Conservation (phyloP, 768 basidiomycete species). For the Candolleomyces eurysporus region DNA sequence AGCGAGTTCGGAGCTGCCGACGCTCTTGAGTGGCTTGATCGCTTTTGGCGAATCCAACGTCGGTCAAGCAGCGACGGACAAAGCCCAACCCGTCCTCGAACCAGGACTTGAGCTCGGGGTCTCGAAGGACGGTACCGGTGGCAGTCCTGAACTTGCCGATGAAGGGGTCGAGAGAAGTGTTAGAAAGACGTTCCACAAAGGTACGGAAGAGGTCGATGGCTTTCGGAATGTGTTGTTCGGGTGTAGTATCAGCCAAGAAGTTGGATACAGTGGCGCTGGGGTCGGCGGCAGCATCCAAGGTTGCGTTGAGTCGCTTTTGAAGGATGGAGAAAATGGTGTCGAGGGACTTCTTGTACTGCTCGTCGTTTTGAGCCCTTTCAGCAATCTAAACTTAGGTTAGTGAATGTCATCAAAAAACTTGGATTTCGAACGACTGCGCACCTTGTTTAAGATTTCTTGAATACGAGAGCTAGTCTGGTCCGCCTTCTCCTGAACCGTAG, state of each 20-base stretch:
- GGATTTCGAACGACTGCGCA: constrained; percentile 18
- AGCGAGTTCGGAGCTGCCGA: constrained; percentile 46
- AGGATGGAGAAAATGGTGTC: constrained; percentile 55
- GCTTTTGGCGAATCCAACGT: constrained; percentile 51
- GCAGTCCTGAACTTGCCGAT: constrained; percentile 39
- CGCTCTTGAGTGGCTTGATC: constrained; percentile 43
- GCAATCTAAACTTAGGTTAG: constrained; percentile 42
- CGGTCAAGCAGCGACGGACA: constrained; percentile 43
- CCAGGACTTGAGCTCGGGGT: constrained; percentile 52
- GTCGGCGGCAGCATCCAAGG: constrained; percentile 48
- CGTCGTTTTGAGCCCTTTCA: constrained; percentile 62
- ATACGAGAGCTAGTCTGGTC: constrained; percentile 42
- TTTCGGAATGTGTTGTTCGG: constrained; percentile 57
- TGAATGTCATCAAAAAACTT: not conserved
- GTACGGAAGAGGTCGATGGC: constrained; percentile 50
- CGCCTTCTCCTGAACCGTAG: constrained; percentile 41
- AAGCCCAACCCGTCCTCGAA: constrained; percentile 52
- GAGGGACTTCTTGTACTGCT: constrained; percentile 55
- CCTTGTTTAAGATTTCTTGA: constrained; percentile 53
- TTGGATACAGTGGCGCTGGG: constrained; percentile 48
- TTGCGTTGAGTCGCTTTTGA: constrained; percentile 54
- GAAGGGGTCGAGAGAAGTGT: constrained; percentile 50
- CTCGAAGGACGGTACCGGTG: constrained; percentile 48
- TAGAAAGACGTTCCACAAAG: constrained; percentile 51
- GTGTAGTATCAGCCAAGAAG: constrained; percentile 61